These are phyloP conservation scores for Vaccinium myrtillus DNA, from an alignment of 148 eudicot species.

Conservation along the genomic window DNA sequence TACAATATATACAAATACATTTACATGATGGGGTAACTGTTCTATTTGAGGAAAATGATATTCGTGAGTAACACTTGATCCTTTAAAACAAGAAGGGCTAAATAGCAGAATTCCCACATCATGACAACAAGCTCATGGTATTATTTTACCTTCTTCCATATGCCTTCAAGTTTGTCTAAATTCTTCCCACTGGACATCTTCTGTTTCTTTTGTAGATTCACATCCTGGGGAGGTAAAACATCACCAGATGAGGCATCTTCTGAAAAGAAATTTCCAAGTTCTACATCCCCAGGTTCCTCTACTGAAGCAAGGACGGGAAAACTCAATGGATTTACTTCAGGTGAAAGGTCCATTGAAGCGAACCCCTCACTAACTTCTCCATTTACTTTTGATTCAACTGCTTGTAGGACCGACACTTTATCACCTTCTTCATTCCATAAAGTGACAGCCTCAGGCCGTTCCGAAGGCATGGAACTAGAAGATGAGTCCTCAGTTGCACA, in stretches of 20 bases:
- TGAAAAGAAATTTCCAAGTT: slow-evolving; percentile 72
- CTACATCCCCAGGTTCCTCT: slow-evolving; percentile 53
- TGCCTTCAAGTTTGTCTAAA: slow-evolving; percentile 78
- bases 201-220: slow-evolving; percentile 61
- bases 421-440: slow-evolving; percentile 21
- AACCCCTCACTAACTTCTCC: slow-evolving; percentile 27
- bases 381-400: slow-evolving; percentile 26
- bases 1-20: not conserved
- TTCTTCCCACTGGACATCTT: slow-evolving; percentile 53
- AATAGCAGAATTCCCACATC: not conserved
- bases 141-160: slow-evolving; percentile 87
- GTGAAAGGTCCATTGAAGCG: slow-evolving; percentile 23
- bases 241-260: slow-evolving; percentile 52
- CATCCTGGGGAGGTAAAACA: slow-evolving; percentile 42
- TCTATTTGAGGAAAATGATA: not conserved
- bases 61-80: not conserved
- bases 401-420: slow-evolving; percentile 11
- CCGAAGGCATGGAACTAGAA: slow-evolving; percentile 26
- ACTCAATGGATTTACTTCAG: slow-evolving; percentile 25
- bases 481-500: slow-evolving; percentile 27
- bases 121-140: slow-evolving; percentile 10
- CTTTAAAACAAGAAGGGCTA: not conserved
- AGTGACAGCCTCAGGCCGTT: slow-evolving; percentile 18
- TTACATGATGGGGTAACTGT: not conserved
- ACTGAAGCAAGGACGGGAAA: slow-evolving; percentile 30